A percentile compares a stretch with the other conserved stretches of the same genome.
These are phyloP conservation scores for Agrostemma githago DNA, from an alignment of 148 eudicot species.

Conservation along the genomic window DNA sequence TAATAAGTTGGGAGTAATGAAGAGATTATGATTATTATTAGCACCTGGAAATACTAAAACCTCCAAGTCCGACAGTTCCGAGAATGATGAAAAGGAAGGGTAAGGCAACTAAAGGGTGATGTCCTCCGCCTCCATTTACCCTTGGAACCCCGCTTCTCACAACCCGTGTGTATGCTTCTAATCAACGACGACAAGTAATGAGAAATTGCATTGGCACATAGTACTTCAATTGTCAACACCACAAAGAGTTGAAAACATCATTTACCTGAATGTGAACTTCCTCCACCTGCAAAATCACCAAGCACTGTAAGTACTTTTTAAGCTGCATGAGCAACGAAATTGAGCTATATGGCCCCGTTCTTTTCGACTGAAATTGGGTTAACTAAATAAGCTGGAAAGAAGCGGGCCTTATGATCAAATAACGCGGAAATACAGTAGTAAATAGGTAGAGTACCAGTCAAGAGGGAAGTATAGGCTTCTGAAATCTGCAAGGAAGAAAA, in stretches of 20 bases:
- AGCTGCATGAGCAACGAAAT: no score
- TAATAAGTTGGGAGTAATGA: not conserved
- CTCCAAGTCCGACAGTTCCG: conserved; percentile 62
- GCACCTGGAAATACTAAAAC: conserved; percentile 59
- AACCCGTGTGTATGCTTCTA: conserved; percentile 42
- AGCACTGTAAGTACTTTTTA: not conserved
- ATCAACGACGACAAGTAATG: not conserved
- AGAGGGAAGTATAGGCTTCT: conserved; percentile 66
- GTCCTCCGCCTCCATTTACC: conserved; percentile 44
- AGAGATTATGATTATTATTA: not conserved
- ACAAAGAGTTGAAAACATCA: not conserved
- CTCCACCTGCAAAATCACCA: conserved; percentile 41
- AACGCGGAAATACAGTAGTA: not conserved
- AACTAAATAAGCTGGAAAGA: no score
- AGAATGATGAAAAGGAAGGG: conserved; percentile 63
- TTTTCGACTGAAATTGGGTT: no score
- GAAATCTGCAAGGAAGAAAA: conserved; percentile 50
- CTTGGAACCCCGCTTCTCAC: conserved; percentile 58
- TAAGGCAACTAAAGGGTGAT: conserved; percentile 39
- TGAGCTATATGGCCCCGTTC: no score
- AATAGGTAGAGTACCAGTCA: conserved; percentile 35
- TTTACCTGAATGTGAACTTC: conserved; percentile 38
- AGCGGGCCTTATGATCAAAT: no score
- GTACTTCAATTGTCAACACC: not conserved
- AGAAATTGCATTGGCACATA: not conserved